Evolutionary conservation across 2,329 filamentous ascomycete genomes (phyloP).

Genomic region (Alternaria conjuncta): DNA sequence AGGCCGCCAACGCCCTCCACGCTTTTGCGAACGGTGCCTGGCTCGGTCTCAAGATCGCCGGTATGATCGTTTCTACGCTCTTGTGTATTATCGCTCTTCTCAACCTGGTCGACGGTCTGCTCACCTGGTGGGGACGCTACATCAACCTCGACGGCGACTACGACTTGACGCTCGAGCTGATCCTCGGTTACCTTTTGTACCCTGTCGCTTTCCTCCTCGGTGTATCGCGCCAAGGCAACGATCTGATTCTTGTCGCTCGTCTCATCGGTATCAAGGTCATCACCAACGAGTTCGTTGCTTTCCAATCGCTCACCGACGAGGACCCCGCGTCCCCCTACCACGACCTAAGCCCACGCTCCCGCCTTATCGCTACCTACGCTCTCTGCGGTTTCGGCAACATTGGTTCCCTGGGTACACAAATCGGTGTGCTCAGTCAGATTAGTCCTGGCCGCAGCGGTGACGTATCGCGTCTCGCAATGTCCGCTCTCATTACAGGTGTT

Average conservation of each 20-base stretch:
- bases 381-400: slow-evolving; percentile 81
- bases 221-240: slow-evolving; percentile 66
- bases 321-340: slow-evolving; percentile 59
- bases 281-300: slow-evolving; percentile 83
- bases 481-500: slow-evolving; percentile 78
- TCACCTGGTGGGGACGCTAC: slow-evolving; percentile 85
- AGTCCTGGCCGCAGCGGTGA: slow-evolving; percentile 76
- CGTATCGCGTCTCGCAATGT: slow-evolving; percentile 76
- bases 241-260: slow-evolving; percentile 73
- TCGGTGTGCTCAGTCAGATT: slow-evolving; percentile 84
- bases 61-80: slow-evolving; percentile 80
- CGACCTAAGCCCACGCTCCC: slow-evolving; percentile 70
- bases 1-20: slow-evolving; percentile 80
- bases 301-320: slow-evolving; percentile 59
- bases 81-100: slow-evolving; percentile 83
- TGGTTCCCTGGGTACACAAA: slow-evolving; percentile 85
- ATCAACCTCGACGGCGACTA: slow-evolving; percentile 72
- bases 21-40: slow-evolving; percentile 85
- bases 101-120: slow-evolving; percentile 73
- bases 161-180: slow-evolving; percentile 74
- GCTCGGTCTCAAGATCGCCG: slow-evolving; percentile 85
- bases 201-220: slow-evolving; percentile 82
- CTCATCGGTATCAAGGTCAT: slow-evolving; percentile 88
- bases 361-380: slow-evolving; percentile 84
- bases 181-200: slow-evolving; percentile 79